phyloP scores from a whole-genome alignment of 148 eudicot species.

The Chenopodium formosanum region DNA sequence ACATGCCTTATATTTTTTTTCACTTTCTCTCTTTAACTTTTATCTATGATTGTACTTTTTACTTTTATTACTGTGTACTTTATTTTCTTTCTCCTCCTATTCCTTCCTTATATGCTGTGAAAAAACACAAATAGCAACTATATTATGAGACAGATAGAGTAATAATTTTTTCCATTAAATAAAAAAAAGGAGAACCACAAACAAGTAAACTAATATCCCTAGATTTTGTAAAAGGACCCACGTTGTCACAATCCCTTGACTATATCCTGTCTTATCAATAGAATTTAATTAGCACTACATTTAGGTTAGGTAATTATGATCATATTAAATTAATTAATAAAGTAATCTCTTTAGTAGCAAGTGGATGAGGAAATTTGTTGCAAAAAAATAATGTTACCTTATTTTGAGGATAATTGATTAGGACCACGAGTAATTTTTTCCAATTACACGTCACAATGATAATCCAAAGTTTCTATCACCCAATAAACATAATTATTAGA shows the following conservation, averaged over 20 bases:
- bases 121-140: too few relatives aligned
- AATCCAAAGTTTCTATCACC: conserved; percentile 30
- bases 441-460: conserved; percentile 25
- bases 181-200: background rate
- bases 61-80: too few relatives aligned
- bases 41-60: too few relatives aligned
- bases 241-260: conserved; percentile 16
- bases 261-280: background rate
- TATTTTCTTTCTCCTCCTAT: too few relatives aligned
- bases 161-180: too few relatives aligned
- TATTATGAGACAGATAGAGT: background rate
- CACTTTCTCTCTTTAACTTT: too few relatives aligned
- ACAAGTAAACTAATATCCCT: background rate
- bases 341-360: conserved; percentile 9
- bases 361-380: conserved; percentile 25
- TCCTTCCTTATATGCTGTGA: too few relatives aligned
- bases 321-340: background rate
- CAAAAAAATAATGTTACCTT: conserved; percentile 6
- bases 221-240: background rate
- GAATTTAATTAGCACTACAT: background rate
- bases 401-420: conserved; percentile 23
- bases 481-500: background rate
- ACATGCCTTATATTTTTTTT: too few relatives aligned
- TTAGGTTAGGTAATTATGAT: conserved; percentile 7
- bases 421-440: conserved; percentile 19